A percentile compares a stretch with the other conserved stretches of the same genome.
phyloP scores from a whole-genome alignment of 805 yeast species.

The Tetrapisispora namnaoensis region DNA sequence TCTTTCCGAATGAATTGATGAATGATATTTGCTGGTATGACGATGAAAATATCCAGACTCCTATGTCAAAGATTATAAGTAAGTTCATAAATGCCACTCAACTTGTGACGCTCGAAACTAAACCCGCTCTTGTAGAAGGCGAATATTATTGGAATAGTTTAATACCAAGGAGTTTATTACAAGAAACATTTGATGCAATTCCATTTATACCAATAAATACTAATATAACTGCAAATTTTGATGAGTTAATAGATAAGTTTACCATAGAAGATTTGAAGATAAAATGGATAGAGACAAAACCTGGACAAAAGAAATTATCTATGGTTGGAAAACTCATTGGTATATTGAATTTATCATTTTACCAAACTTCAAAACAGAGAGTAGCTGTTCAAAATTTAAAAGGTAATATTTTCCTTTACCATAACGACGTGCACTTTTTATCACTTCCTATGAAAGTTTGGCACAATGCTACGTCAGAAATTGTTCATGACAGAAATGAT shows the following conservation, averaged over 20 bases:
- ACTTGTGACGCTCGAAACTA: conserved; percentile 11
- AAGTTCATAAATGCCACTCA: conserved; percentile 16
- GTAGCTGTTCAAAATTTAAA: conserved; percentile 31
- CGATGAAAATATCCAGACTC: conserved; percentile 25
- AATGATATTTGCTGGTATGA: conserved; percentile 25
- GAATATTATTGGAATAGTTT: conserved; percentile 3
- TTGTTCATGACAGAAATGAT: conserved; percentile 14
- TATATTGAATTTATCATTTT: conserved; percentile 26
- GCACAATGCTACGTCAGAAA: conserved; percentile 35
- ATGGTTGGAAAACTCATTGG: conserved; percentile 33
- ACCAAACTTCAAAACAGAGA: conserved; percentile 15
- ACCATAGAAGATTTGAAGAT: conserved; percentile 31
- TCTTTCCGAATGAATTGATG: conserved; percentile 19
- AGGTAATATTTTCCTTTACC: conserved; percentile 35
- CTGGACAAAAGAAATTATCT: conserved; percentile 27
- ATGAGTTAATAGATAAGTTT: conserved; percentile 28
- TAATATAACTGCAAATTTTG: conserved; percentile 17
- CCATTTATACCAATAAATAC: conserved; percentile 14
- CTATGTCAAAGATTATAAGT: conserved; percentile 22
- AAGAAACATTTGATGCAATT: conserved; percentile 11
- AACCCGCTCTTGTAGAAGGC: conserved; percentile 8
- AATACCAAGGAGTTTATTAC: conserved; percentile 11
- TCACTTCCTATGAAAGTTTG: conserved; percentile 37
- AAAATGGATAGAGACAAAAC: conserved; percentile 24
- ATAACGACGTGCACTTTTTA: conserved; percentile 34